Evolutionary conservation across 164 flowering plant species (phyloP), one percentile per base, ranked within the genome.

Genomic region (Brasenia schreberi): DNA sequence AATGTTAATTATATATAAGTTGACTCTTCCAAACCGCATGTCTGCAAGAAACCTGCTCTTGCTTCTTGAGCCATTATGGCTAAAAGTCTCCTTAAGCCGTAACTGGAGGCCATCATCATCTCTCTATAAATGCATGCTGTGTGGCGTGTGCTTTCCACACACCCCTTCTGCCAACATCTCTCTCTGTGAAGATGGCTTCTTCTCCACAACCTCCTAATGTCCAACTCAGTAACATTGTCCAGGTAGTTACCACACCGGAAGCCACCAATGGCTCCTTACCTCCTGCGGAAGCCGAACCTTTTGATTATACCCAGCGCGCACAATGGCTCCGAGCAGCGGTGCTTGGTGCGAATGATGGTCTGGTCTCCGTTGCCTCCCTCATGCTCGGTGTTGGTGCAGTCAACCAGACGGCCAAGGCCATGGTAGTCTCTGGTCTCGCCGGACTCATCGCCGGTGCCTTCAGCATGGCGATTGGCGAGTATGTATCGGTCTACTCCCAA

Each of bases 281-380:
- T 49, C 56, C 1, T 14, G 56, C 63, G 9, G 63, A 18, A 12
- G 43, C 63, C 49, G 7, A 59, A 7, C 45, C 63, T 19, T 42
- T 59, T 5, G 63, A 67, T 45, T 42, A 16, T 53, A 43, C 49
- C 3, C 5, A 5, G 16, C 64, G 69, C n/a, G 52, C 69, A 19
- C 69, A 67, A 18, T 67, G 69, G 69, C 69, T 67, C 0, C 69
- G 69, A 11, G 69, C 69, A 4, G 69, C 69, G 1, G 63, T 67
- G 17, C 69, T 67, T 49, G 69, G 69, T 1, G 69, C 69, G 53
- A 67, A 39, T 11, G 69, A 67, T 39, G 69, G 69, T 9, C 63
- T 67, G 9, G 69, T 67, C 53, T 67, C 69, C 0, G 53, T 60
- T 19, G 64, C 69, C 5, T 67, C 69, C 16, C 19, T 67, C 12